These are phyloP conservation scores for Rhododendron williamsianum DNA, from an alignment of 148 eudicot species.

Conservation along the genomic window DNA sequence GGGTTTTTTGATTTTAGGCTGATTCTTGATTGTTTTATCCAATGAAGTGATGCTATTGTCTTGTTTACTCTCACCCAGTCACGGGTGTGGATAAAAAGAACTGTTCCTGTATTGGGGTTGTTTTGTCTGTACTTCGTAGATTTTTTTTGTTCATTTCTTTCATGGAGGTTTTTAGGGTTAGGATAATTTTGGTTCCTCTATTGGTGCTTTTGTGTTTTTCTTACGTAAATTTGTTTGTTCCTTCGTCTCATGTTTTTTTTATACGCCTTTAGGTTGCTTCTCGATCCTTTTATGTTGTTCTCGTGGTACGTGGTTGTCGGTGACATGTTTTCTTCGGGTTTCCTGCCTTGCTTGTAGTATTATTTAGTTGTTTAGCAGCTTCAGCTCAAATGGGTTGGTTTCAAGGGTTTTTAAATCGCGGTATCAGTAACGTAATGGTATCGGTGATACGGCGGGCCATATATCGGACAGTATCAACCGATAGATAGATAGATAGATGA, in stretches of 20 bases:
- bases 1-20: background rate
- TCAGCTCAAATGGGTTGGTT: background rate
- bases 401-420: background rate
- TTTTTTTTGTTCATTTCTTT: background rate
- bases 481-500: background rate
- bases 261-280: background rate
- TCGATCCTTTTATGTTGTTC: background rate
- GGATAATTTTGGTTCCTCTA: background rate
- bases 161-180: background rate
- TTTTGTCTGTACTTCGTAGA: background rate
- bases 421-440: background rate
- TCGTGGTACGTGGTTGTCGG: background rate
- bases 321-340: background rate
- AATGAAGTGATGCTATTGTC: background rate
- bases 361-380: background rate
- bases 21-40: background rate
- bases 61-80: background rate
- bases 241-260: background rate
- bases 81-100: background rate
- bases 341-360: background rate
- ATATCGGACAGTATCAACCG: background rate
- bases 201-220: background rate
- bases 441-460: background rate
- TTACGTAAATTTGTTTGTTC: background rate
- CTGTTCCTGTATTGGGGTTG: background rate